These are phyloP conservation scores for Chlorella sorokiniana DNA, from an alignment of 139 green algal genomes.

Conservation along the genomic window DNA sequence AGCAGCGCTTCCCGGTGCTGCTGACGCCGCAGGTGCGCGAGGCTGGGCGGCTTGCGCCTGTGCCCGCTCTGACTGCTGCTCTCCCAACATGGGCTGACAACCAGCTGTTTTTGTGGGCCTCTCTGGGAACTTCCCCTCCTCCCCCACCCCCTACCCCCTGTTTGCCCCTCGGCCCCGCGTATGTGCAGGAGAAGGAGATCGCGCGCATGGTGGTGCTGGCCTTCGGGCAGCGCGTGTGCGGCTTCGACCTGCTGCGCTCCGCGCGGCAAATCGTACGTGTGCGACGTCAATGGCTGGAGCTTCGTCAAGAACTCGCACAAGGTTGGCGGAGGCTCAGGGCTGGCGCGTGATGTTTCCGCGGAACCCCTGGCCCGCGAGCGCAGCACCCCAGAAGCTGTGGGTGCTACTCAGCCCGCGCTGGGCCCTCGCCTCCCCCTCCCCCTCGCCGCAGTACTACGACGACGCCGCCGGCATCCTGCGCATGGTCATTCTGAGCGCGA, in stretches of 20 bases:
- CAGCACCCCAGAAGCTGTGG: too few relatives aligned
- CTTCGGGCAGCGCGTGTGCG: constrained; percentile 96
- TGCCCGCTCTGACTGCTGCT: too few relatives aligned
- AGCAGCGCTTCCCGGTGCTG: constrained; percentile 92
- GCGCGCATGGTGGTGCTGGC: constrained; percentile 90
- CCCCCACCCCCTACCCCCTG: background rate
- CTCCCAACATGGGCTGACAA: too few relatives aligned
- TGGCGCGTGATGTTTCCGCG: too few relatives aligned
- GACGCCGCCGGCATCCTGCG: constrained; percentile 81
- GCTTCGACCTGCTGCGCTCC: constrained; percentile 91
- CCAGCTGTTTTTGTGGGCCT: too few relatives aligned
- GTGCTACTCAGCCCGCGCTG: too few relatives aligned
- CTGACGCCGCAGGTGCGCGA: constrained; percentile 73
- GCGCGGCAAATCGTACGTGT: constrained; percentile 88
- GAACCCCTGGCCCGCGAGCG: too few relatives aligned
- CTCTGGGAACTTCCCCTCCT: background rate
- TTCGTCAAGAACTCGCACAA: constrained; percentile 99
- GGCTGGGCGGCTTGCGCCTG: background rate
- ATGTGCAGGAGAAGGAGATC: constrained; percentile 88
- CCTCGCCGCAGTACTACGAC: constrained; percentile 84
- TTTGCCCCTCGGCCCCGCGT: constrained; percentile 22
- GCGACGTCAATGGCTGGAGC: constrained; percentile 98
- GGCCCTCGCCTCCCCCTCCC: background rate
- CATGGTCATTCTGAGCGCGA: constrained; percentile 76
- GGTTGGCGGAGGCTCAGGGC: constrained; percentile 10